Conservation (phyloP, 257 asterid genomes). For the Nicotiana tabacum region DNA sequence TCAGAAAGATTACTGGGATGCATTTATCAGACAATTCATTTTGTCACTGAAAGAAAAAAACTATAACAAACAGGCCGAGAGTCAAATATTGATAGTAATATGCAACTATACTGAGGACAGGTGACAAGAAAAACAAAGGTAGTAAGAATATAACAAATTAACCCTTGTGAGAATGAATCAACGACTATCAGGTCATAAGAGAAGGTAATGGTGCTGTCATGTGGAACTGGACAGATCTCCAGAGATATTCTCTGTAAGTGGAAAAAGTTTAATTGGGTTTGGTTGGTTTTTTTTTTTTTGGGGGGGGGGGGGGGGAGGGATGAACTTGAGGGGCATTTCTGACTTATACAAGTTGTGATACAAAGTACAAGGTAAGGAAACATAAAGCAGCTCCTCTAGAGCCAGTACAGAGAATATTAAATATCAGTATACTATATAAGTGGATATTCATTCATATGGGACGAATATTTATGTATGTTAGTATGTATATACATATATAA, state of each 20-base stretch:
- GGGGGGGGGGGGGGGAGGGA: neutral
- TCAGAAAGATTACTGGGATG: neutral
- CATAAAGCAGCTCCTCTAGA: neutral
- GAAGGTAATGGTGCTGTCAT: neutral
- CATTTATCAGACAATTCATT: neutral
- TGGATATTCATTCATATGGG: neutral
- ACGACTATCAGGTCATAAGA: neutral
- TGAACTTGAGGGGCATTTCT: neutral
- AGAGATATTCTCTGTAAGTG: neutral
- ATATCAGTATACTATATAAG: neutral
- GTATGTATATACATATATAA: neutral
- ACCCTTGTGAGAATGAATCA: neutral
- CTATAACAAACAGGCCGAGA: neutral
- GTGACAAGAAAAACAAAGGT: neutral
- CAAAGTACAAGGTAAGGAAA: neutral
- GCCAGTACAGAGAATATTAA: neutral
- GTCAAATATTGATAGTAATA: neutral
- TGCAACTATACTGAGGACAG: neutral
- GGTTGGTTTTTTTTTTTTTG: no score
- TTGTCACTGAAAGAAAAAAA: neutral
- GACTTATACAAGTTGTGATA: neutral
- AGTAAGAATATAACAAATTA: neutral
- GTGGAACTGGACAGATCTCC: neutral
- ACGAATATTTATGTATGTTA: neutral
- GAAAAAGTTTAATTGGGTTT: no score